Evolutionary conservation across 441 rosid genomes (phyloP), one percentile per base, ranked within the genome.

Genomic region (Adansonia madagascariensis): DNA sequence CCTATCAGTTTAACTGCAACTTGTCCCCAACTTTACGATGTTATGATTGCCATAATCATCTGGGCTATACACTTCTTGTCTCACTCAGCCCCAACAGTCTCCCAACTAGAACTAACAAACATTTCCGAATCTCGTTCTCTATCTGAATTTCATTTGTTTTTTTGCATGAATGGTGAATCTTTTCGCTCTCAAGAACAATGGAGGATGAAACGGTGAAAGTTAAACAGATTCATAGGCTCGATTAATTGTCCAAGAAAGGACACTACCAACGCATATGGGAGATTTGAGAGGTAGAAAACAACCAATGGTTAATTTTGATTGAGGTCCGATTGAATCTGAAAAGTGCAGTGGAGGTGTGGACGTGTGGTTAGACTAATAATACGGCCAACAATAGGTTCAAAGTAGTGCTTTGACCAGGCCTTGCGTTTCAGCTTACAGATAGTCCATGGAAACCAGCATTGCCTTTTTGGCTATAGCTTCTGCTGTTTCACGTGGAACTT

Each of bases 381-480:
- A 9, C 0, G 39, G 15, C 12, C 14, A 59, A 22, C 31, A 18
- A 57, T 18, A 18, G 27, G 18, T 20, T 63, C 46, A 66, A 66
- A 18, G n/a, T 3, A 12, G 15, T 47, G 43, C 0, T 49, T 69
- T 49, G 73, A 24, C 14, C 59, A 7, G 73, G 57, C 59, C 44
- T 7, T 50, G 1, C 7, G 59, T 69, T 70, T 50, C 24, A 50
- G 60, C 60, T 50, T 5, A 70, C 59, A 27, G 46, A 50, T 70
- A 27, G 44, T 31, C 61, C 61, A 52, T 52, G 61, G 47, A 71
- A 14, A 53, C 12, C 27, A 53, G 49, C n/a, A 4, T 31, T 50
- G 75, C 27, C 10, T 4, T 10, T 52, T 71, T 17, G 62, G 62
- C 31, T 53, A 9, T 71, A 9, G 62, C 75, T 53, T 53, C 49